These are phyloP conservation scores for Raphanus raphanistrum DNA, from an alignment of 345 rosid species.

Conservation along the genomic window DNA sequence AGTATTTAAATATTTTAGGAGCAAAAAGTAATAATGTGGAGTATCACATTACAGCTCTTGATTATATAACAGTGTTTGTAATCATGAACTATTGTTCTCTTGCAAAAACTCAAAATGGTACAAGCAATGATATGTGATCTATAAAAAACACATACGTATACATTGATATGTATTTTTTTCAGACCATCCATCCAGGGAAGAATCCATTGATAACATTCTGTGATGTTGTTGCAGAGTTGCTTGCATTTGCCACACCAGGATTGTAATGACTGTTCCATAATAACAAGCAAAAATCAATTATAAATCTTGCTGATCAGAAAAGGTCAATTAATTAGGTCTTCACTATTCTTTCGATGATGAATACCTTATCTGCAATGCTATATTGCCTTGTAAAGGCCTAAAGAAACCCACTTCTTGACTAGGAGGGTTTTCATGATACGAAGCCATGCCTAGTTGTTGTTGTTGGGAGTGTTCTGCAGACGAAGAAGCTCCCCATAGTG, in stretches of 20 bases:
- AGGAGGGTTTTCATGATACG: slow-evolving; percentile 29
- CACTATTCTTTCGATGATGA: not conserved
- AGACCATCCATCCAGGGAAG: slow-evolving; percentile 51
- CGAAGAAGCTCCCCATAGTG: slow-evolving; percentile 31
- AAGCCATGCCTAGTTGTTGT: slow-evolving; percentile 30
- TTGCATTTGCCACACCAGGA: slow-evolving; percentile 32
- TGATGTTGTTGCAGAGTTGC: slow-evolving; percentile 38
- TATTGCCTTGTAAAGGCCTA: slow-evolving; percentile 41
- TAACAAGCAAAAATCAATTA: not conserved
- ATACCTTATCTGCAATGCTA: slow-evolving; percentile 43
- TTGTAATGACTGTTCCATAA: slow-evolving; percentile 36
- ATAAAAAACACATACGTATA: slow-evolving; percentile 31
- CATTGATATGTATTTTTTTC: slow-evolving; percentile 24
- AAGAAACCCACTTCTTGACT: slow-evolving; percentile 38
- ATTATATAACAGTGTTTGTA: slow-evolving; percentile 29
- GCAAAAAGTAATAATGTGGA: slow-evolving; percentile 3
- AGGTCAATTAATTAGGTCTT: not conserved
- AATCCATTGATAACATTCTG: slow-evolving; percentile 41
- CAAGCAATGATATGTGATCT: slow-evolving; percentile 21
- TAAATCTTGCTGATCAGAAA: not conserved
- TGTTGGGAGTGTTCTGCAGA: slow-evolving; percentile 34
- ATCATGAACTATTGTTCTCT: slow-evolving; percentile 29
- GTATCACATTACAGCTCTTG: slow-evolving; percentile 18
- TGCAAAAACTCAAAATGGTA: slow-evolving; percentile 21
- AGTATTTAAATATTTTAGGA: not conserved